These are phyloP conservation scores for Aegilops sharonensis DNA, from an alignment of 176 grass and related monocot species.

Conservation along the genomic window DNA sequence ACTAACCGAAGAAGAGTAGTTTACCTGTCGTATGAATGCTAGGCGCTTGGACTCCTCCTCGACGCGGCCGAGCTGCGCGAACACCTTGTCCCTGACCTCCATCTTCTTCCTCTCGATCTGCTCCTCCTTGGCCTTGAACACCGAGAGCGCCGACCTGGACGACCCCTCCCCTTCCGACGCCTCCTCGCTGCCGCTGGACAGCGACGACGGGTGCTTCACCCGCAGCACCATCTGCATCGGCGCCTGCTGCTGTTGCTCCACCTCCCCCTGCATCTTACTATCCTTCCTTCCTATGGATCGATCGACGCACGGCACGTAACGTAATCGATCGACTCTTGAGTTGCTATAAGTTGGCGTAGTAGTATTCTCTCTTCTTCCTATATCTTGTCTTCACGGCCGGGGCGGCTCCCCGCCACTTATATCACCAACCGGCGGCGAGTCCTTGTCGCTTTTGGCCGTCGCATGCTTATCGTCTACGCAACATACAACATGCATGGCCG, in stretches of 20 bases:
- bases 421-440: background rate
- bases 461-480: constrained; percentile 47
- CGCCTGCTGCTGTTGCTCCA: constrained; percentile 21
- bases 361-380: constrained; percentile 6
- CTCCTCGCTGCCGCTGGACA: constrained; percentile 5
- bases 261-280: constrained; percentile 46
- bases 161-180: constrained; percentile 54
- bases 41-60: constrained; percentile 92
- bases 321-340: background rate
- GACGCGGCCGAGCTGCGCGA: constrained; percentile 80
- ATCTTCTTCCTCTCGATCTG: constrained; percentile 86
- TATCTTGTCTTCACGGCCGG: constrained; percentile 1
- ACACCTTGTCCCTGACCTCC: constrained; percentile 88
- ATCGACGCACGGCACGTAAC: background rate
- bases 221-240: constrained; percentile 82
- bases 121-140: constrained; percentile 94
- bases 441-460: background rate
- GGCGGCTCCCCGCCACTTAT: constrained; percentile 23
- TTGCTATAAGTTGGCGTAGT: background rate
- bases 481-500: background rate
- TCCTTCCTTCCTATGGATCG: no score
- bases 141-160: constrained; percentile 67
- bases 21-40: constrained; percentile 69
- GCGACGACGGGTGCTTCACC: constrained; percentile 54
- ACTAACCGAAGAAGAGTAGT: background rate